Evolutionary conservation across 441 rosid genomes (phyloP), one percentile per base, ranked within the genome.

Genomic region (Isatis lusitanica): DNA sequence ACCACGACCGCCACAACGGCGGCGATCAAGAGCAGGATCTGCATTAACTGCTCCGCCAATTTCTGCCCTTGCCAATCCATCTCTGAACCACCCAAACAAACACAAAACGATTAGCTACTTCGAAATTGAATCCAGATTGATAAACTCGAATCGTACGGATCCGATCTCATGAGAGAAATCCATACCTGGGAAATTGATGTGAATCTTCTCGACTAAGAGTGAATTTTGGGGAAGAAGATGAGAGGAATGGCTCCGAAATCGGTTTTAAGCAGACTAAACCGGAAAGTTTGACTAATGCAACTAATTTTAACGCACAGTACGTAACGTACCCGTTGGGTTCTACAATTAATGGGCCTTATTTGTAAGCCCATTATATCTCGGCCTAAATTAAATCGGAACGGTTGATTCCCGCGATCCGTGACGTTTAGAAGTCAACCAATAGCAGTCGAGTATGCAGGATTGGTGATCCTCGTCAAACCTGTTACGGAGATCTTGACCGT

Each of bases 61-160:
- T 90, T 94, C 73, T 94, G 98, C 18, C 99, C 98, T 86, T 94
- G 92, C 99, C 99, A 94, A 83, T 94, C 98, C 99, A 92, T 92
- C 75, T 86, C 35, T 66, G 65, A 65, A 64, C n/a, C 0, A 21
- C 16, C 36, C 51, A 53, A 21, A 12, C 0, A 31, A 2, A n/a
- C n/a, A n/a, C n/a, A n/a, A 30, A 8, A 64, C 56, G n/a, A 57
- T 63, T 48, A 21, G 35, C 42, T 42, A 35, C 9, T 66, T 58
- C 68, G 21, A 46, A 44, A 0, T 9, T 30, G 13, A 39, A 46
- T 44, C 15, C 28, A 24, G 40, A 43, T 13, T 5, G 52, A 7
- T 7, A 47, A 60, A 40, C 1, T 17, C 4, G 15, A 73, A 35
- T 28, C 24, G 7, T 6, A 43, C 21, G 18, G 30, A 73, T 33